phyloP scores from a whole-genome alignment of 2,329 filamentous ascomycete genomes.

The Penicillium sp. region DNA sequence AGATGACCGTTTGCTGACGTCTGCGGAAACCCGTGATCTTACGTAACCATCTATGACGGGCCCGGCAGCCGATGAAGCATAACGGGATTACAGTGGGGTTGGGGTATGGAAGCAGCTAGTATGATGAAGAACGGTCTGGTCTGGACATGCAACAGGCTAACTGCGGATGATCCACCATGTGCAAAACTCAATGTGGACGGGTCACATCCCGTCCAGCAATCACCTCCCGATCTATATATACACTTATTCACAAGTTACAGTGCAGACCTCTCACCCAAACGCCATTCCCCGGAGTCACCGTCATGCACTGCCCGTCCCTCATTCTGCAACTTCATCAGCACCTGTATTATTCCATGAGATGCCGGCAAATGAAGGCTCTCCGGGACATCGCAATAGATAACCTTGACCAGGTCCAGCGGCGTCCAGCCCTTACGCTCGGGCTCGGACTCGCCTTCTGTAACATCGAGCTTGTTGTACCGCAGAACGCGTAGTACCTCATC shows the following conservation, averaged over 20 bases:
- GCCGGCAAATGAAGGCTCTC: slow-evolving; percentile 74
- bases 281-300: slow-evolving; percentile 29
- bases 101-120: neutral
- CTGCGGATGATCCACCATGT: neutral
- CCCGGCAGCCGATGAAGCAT: neutral
- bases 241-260: slow-evolving; percentile 20
- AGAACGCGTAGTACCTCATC: slow-evolving; percentile 70
- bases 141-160: neutral
- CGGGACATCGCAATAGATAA: slow-evolving; percentile 79
- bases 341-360: slow-evolving; percentile 70
- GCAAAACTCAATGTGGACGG: neutral
- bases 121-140: neutral
- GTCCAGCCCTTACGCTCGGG: slow-evolving; percentile 55
- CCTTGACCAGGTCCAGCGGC: slow-evolving; percentile 78
- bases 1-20: slow-evolving; percentile 18
- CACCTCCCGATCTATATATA: neutral
- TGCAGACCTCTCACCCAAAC: slow-evolving; percentile 29
- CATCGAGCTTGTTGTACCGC: slow-evolving; percentile 40
- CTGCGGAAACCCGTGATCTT: neutral
- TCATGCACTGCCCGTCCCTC: slow-evolving; percentile 65
- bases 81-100: neutral
- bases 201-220: too few species aligned
- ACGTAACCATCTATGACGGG: neutral
- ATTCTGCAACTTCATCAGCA: slow-evolving; percentile 71
- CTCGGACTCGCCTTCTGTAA: slow-evolving; percentile 31